phyloP scores from a whole-genome alignment of 352 stramenopile species.

The Phytophthora pinifolia region DNA sequence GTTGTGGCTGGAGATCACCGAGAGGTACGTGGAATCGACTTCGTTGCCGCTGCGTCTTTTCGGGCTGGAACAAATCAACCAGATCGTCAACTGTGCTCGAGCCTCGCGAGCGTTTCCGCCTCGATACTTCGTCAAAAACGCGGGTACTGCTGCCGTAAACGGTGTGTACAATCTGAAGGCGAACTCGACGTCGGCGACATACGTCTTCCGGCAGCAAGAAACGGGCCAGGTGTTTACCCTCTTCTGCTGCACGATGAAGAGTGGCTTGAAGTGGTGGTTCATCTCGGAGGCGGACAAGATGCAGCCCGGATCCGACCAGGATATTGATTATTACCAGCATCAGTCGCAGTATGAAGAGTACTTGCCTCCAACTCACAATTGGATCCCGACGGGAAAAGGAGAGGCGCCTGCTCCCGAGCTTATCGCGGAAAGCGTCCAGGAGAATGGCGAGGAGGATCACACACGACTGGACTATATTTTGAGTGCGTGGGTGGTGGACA shows the following conservation, averaged over 20 bases:
- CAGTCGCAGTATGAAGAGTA: constrained; percentile 94
- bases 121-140: constrained; percentile 88
- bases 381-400: constrained; percentile 83
- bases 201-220: constrained; percentile 71
- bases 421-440: constrained; percentile 58
- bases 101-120: constrained; percentile 84
- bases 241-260: constrained; percentile 98
- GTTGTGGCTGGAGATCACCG: constrained; percentile 82
- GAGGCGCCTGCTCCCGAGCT: constrained; percentile 70
- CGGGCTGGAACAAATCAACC: constrained; percentile 93
- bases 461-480: constrained; percentile 74
- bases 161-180: constrained; percentile 90
- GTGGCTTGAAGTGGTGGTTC: constrained; percentile 99
- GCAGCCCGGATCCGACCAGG: constrained; percentile 96
- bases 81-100: constrained; percentile 89
- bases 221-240: constrained; percentile 90
- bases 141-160: constrained; percentile 92
- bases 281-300: constrained; percentile 97
- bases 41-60: constrained; percentile 94
- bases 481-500: constrained; percentile 67
- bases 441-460: constrained; percentile 51
- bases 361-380: constrained; percentile 89
- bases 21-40: constrained; percentile 88
- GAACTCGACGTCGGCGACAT: constrained; percentile 63
- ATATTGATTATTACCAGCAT: constrained; percentile 99